Evolutionary conservation across 2,329 filamentous ascomycete genomes (phyloP), one percentile per base, ranked within the genome.

Genomic region (Mycosphaerella arachidis): DNA sequence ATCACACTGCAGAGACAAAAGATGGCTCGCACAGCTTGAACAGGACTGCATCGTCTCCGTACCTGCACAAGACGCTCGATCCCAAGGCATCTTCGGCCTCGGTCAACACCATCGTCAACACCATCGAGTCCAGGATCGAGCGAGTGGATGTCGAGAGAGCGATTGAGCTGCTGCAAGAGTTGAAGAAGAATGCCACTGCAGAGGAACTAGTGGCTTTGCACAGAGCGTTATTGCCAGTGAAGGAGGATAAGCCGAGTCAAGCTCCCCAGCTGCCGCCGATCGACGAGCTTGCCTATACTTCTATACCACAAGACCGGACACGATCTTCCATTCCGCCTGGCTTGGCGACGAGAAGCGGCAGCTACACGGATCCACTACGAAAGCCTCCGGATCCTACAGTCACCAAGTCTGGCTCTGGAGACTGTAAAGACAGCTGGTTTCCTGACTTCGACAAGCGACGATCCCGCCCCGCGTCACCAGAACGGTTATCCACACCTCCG

Each of bases 121-220:
- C 48, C 24, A 24, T 62, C 9, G 63, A 65, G 29, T 45, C 53
- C 37, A 64, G 48, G 46, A 52, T 52, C 50, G 57, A 52, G 24
- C 53, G 30, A 9, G 72, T 79, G 43, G 78, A 81, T 60, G 61
- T 81, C 37, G 75, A 76, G 43, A 73, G 76, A 10, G 78, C 78
- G 6, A 77, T 81, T 43, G 70, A 70, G 30, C 69, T 81, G 37
- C 63, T 81, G 60, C 75, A 80, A 58, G 75, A 81, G 66, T 71
- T 81, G 59, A 78, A 77, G 67, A 80, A 77, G 67, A 78, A 72
- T 48, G 79, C 77, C 1, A 75, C 77, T 6, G 78, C 78, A 1
- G 78, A 80, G 56, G 77, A 81, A 58, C 70, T 81, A 33, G 78
- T 77, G 27, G 77, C 78, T 31, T 62, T 75, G 31, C 73, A 75